Base-by-base conservation (phyloP, 1,284 basidiomycete genomes). In the Cerioporus squamosus region DNA sequence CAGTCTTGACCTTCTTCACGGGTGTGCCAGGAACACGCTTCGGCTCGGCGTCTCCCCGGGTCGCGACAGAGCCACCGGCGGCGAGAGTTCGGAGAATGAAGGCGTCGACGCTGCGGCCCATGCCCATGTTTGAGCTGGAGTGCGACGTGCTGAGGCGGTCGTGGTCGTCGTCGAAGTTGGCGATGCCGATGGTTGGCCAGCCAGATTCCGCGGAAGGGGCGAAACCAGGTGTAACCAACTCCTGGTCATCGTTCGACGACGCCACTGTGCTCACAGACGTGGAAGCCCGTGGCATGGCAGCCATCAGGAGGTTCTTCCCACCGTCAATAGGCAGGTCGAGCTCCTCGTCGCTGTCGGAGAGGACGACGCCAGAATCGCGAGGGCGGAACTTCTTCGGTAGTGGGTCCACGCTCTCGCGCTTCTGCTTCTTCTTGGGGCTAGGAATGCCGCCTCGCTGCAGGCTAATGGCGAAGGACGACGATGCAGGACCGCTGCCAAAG, bases 1-100 rank as follows among this genome's bases (percentile, higher is more conserved):
- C 78, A 18, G 83, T 85, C 73, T 87, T 87, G 57, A 79, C 71
- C 67, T 81, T 86, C 79, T 93, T 93, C 45, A 91, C 88, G 0
- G 91, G 91, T 2, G 91, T 93, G 0, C 87, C 90, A 5, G 91
- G 91, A 15, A 84, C 83, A 50, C 79, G 84, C 76, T 89, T 91
- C 31, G 74, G 71, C 53, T 78, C 80, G 51, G 80, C 78, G 29
- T 72, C 74, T 20, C 79, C 77, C 81, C 24, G 81, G 71, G 49
- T 72, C 68, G 52, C 75, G 70, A 29, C 75, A 77, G 64, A 85
- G 80, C 81, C 76, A 12, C 82, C 82, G 1, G 82, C 79, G 1
- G 82, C 82, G n/a, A 93, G 81, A 1, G 86, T 87, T 33, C 84
- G 83, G 63, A 87, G 75, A 62, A 93, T 91, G 70, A 91, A 91